Base-by-base conservation (phyloP, 441 rosid species). In the Aquilaria agallochum region DNA sequence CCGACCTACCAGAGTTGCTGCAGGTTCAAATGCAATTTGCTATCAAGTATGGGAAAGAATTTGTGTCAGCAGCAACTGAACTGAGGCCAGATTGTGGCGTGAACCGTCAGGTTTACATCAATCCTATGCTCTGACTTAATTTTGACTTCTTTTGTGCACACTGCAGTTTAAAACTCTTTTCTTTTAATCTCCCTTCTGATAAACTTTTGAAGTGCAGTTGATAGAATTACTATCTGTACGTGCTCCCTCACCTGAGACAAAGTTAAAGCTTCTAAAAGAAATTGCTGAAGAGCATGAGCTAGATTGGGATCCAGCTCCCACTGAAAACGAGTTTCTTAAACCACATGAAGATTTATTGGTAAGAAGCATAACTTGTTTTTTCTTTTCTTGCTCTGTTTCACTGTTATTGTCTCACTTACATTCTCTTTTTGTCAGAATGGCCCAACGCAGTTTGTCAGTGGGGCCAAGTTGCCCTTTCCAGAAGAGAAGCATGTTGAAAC, bases 211-310 rank as follows among this genome's bases (percentile, higher is more conserved):
- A 70, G 47, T 74, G 72, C 45, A 95, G 99, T 68, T 95, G 65
- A 84, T 95, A 51, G 98, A 89, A 75, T 78, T 89, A 62, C 70
- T 95, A 34, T 95, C 97, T 42, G 72, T 95, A 56, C 96, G 96
- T 27, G 92, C 98, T 45, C 97, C 98, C 55, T 68, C 88, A 33
- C 84, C 97, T 3, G 93, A 89, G 52, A 53, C 34, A 54, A 95
- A 92, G 71, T 71, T 92, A 75, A 89, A 89, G 75, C 92, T 92
- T 74, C 84, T 95, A 58, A 95, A 88, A 76, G 95, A 89, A 74
- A 95, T 95, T 82, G 96, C 97, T 54, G 97, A 89, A 83, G 99
- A 89, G 78, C 93, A 92, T 74, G 84, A 80, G 62, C 68, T 95
- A 68, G 95, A 92, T 64, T 95, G 99, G 99, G 96, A 95, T 74